Conservation (phyloP, 495 filamentous ascomycete species). For the Penicillium ucsense region DNA sequence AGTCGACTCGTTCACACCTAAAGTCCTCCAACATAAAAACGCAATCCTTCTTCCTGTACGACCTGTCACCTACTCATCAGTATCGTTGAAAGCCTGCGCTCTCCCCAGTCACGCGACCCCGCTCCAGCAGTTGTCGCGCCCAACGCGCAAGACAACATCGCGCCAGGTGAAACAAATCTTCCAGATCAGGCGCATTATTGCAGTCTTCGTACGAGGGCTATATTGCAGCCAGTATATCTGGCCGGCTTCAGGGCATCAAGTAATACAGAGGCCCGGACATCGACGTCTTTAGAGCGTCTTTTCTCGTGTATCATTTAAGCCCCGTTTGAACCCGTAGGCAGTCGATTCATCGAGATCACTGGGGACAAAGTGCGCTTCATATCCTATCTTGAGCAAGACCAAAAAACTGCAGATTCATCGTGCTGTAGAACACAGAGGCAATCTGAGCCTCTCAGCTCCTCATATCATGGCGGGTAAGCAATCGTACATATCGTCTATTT, state of each 20-base stretch:
- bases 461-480: conserved; percentile 41
- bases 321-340: conserved; percentile 37
- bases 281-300: conserved; percentile 23
- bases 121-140: conserved; percentile 20
- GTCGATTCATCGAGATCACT: conserved; percentile 15
- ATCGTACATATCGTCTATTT: conserved; percentile 16
- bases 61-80: too few species aligned
- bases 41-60: too few species aligned
- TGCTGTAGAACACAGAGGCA: conserved; percentile 30
- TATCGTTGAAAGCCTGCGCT: too few species aligned
- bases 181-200: conserved; percentile 6
- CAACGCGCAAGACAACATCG: conserved; percentile 21
- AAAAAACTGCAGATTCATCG: conserved; percentile 14
- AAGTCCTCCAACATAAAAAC: too few species aligned
- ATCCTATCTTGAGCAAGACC: conserved; percentile 9
- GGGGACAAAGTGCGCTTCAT: conserved; percentile 18
- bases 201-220: conserved; percentile 2
- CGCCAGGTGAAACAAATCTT: conserved; percentile 10
- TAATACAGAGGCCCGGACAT: conserved; percentile 29
- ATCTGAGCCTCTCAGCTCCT: conserved; percentile 5
- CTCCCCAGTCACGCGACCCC: conserved; percentile 23
- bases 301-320: conserved; percentile 34
- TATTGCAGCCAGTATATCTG: conserved; percentile 8
- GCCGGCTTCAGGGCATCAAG: conserved; percentile 19
- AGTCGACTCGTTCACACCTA: too few species aligned